A percentile compares a stretch with the other conserved stretches of the same genome.
These are phyloP conservation scores for Pyrus pyrifolia DNA, from an alignment of 306 rosid genomes.

Conservation along the genomic window DNA sequence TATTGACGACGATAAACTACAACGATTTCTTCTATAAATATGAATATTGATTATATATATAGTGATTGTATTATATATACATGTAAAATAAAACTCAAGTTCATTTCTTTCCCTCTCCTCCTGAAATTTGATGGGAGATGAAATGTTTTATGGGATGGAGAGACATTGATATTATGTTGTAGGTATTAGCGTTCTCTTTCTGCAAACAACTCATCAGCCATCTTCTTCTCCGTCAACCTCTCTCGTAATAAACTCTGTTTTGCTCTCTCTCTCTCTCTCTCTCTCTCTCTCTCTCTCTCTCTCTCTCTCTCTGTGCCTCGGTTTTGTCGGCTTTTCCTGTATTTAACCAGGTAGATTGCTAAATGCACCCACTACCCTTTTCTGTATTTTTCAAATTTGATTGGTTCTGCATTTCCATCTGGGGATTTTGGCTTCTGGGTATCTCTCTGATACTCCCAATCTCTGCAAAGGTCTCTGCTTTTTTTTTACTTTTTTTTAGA, in stretches of 20 bases:
- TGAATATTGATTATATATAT: too few relatives aligned
- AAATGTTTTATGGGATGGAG: neutral
- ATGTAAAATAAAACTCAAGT: neutral
- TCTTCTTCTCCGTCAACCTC: constrained; percentile 35
- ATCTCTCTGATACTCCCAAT: constrained; percentile 1
- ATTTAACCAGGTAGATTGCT: constrained; percentile 12
- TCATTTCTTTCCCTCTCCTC: constrained; percentile 6
- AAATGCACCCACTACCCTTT: neutral
- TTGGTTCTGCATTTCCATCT: constrained; percentile 1
- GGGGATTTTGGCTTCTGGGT: constrained; percentile 18
- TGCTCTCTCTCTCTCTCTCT: constrained; percentile 3
- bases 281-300: neutral
- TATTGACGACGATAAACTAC: constrained; percentile 2
- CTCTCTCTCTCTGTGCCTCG: constrained; percentile 23
- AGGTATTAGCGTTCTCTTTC: neutral
- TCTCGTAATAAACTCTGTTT: constrained; percentile 31
- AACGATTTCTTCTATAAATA: constrained; percentile 28
- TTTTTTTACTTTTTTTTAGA: neutral
- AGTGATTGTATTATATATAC: too few relatives aligned
- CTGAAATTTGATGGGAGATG: neutral
- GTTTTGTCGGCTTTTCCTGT: constrained; percentile 23
- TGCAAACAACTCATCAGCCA: constrained; percentile 13
- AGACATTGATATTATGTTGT: neutral
- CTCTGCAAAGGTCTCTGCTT: constrained; percentile 3
- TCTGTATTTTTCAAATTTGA: neutral